A percentile compares a stretch with the other conserved stretches of the same genome.
Conservation (phyloP, 345 rosid species). For the Psidium guajava region DNA sequence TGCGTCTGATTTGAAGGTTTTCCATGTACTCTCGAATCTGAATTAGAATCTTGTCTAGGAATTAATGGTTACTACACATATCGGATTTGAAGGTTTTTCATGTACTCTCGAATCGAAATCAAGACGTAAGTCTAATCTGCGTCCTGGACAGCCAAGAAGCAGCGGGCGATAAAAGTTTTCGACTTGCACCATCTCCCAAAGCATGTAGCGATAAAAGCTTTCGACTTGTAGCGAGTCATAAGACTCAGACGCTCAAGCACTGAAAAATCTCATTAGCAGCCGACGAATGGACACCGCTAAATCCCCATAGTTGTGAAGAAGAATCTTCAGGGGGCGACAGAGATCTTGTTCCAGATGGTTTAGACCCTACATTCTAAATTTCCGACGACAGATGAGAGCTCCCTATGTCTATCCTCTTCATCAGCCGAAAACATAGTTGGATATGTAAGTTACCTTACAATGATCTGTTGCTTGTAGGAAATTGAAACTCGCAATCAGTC, state of each 20-base stretch:
- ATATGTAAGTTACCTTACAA: not conserved
- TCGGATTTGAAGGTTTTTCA: not conserved
- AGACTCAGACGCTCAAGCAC: not conserved
- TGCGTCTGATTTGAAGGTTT: too few species aligned
- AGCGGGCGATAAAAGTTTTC: not conserved
- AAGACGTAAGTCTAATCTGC: not conserved
- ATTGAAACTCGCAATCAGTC: not conserved
- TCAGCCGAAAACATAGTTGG: not conserved
- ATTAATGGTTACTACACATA: not conserved
- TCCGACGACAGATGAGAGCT: not conserved
- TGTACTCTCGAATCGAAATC: not conserved
- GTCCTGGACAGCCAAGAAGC: constrained; percentile 1
- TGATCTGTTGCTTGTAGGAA: not conserved
- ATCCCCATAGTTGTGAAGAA: not conserved
- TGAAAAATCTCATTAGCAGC: not conserved
- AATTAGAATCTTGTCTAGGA: not conserved
- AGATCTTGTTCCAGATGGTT: not conserved
- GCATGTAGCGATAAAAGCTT: too few species aligned
- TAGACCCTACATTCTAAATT: not conserved
- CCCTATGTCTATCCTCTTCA: not conserved
- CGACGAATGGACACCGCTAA: not conserved
- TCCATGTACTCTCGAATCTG: too few species aligned
- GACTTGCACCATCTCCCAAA: not conserved
- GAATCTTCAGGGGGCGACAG: not conserved
- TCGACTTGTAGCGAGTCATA: too few species aligned